Conservation (phyloP, 805 yeast species). For the Saturnispora besseyi region DNA sequence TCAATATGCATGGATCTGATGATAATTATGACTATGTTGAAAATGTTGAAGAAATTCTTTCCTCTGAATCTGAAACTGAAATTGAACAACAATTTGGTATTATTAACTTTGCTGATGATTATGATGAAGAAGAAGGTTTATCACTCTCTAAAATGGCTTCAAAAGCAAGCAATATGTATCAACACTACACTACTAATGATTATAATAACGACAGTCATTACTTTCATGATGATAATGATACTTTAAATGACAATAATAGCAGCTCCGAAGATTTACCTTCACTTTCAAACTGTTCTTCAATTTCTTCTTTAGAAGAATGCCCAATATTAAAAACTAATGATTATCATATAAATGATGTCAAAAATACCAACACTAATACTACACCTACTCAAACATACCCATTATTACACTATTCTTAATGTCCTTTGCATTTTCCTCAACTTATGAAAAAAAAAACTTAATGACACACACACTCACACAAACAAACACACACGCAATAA, state of each 20-base stretch:
- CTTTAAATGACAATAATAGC: background rate
- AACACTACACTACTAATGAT: conserved; percentile 18
- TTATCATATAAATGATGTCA: background rate
- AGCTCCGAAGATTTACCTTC: conserved; percentile 2
- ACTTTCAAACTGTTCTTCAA: conserved; percentile 3
- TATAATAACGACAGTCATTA: background rate
- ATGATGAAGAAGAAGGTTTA: conserved; percentile 3
- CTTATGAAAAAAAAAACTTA: background rate
- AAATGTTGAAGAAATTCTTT: conserved; percentile 5
- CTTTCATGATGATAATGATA: conserved; percentile 1
- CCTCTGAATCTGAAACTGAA: conserved; percentile 5
- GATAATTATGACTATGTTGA: background rate
- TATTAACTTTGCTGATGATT: conserved; percentile 1
- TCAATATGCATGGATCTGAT: background rate
- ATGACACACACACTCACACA: background rate
- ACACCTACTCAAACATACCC: background rate
- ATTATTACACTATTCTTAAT: background rate
- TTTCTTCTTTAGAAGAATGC: conserved; percentile 5
- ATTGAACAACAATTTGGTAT: background rate
- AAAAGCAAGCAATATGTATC: background rate
- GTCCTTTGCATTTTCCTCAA: background rate
- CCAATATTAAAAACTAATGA: background rate
- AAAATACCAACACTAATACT: background rate
- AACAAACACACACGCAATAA: background rate
- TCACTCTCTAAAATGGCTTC: conserved; percentile 2